Conservation (phyloP, 1,284 basidiomycete genomes). For the Ustilago tritici region DNA sequence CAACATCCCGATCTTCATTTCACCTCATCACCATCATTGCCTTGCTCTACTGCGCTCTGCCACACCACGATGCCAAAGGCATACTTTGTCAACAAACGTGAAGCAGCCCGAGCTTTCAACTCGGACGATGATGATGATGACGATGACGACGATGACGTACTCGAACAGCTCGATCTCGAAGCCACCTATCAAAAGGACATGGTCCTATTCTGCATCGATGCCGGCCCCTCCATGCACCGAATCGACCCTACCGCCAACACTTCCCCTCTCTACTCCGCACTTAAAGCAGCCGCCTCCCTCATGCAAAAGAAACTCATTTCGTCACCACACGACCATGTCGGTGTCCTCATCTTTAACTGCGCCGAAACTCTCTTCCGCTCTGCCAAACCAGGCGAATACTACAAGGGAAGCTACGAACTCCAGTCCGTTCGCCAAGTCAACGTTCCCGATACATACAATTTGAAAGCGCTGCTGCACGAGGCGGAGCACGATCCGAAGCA, state of each 20-base stretch:
- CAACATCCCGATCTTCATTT: background rate
- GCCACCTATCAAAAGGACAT: constrained; percentile 59
- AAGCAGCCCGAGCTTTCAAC: constrained; percentile 43
- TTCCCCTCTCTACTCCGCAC: constrained; percentile 73
- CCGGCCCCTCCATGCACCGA: constrained; percentile 86
- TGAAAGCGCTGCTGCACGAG: constrained; percentile 74
- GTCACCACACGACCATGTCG: constrained; percentile 87
- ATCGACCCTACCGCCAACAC: constrained; percentile 44
- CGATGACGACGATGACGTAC: constrained; percentile 45
- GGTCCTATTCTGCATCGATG: constrained; percentile 88
- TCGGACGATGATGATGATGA: constrained; percentile 33
- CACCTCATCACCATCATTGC: background rate
- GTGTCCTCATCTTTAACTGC: constrained; percentile 91
- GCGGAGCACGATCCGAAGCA: constrained; percentile 65
- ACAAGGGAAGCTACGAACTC: constrained; percentile 80
- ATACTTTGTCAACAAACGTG: constrained; percentile 51
- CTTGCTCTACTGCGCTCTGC: background rate
- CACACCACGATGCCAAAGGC: constrained; percentile 39
- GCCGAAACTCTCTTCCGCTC: constrained; percentile 72
- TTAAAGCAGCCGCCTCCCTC: constrained; percentile 84
- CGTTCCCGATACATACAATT: constrained; percentile 74
- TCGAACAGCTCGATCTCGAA: constrained; percentile 48
- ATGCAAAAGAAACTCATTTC: constrained; percentile 89
- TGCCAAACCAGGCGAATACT: constrained; percentile 71
- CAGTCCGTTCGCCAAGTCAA: constrained; percentile 82